Evolutionary conservation across 805 yeast genomes (phyloP).

Genomic region (Debaryomyces prosopidis): DNA sequence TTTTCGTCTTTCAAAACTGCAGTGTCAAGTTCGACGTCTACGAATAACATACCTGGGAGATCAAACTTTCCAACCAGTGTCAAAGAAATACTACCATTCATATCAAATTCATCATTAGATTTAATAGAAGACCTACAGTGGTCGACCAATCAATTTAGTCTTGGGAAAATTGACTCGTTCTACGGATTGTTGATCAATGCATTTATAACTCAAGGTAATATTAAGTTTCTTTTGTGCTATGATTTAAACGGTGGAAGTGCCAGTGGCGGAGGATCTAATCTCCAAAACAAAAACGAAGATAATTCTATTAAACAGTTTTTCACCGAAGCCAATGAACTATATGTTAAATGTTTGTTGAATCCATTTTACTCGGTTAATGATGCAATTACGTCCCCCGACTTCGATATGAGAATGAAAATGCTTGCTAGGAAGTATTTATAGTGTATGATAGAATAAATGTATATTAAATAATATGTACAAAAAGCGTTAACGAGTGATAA

Average conservation of each 20-base stretch:
- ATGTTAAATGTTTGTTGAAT: constrained; percentile 78
- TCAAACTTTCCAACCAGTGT: constrained; percentile 66
- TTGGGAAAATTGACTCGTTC: constrained; percentile 81
- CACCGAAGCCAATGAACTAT: constrained; percentile 81
- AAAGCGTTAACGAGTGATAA: background rate
- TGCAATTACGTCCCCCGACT: constrained; percentile 69
- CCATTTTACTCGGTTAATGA: constrained; percentile 84
- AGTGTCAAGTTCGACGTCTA: constrained; percentile 7
- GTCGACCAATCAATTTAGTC: constrained; percentile 62
- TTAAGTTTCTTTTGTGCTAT: constrained; percentile 67
- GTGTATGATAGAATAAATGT: background rate
- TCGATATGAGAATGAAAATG: constrained; percentile 71
- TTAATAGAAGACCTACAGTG: constrained; percentile 90
- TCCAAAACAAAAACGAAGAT: constrained; percentile 45
- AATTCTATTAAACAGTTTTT: constrained; percentile 81
- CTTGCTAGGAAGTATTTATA: constrained; percentile 76
- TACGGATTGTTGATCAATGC: constrained; percentile 83
- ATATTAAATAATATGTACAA: constrained; percentile 3
- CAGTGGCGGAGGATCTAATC: constrained; percentile 15
- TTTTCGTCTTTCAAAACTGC: constrained; percentile 63
- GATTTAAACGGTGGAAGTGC: constrained; percentile 53
- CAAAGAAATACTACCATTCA: constrained; percentile 81
- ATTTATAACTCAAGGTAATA: constrained; percentile 83
- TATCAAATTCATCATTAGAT: constrained; percentile 86
- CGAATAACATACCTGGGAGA: constrained; percentile 43